phyloP scores from a whole-genome alignment of 1,284 basidiomycete genomes.

The Rhizoctonia solani region DNA sequence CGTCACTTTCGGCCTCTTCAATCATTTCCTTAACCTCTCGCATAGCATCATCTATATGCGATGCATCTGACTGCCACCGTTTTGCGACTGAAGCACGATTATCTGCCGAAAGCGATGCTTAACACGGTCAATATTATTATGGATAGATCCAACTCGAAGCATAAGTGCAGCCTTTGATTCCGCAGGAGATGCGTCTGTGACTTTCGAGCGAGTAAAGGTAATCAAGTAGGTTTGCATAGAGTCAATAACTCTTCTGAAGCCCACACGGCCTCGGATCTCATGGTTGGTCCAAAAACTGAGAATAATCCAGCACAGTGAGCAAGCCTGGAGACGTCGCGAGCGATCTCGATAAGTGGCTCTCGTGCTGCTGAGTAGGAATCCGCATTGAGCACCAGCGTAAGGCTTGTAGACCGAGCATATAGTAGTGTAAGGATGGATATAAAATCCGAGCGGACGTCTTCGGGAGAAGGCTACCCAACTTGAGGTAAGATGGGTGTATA shows the following conservation, averaged over 20 bases:
- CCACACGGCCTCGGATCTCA: conserved; percentile 55
- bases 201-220: conserved; percentile 39
- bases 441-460: conserved; percentile 51
- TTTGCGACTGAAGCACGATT: conserved; percentile 64
- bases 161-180: conserved; percentile 50
- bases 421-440: conserved; percentile 63
- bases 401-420: conserved; percentile 64
- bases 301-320: conserved; percentile 63
- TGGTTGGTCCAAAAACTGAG: conserved; percentile 56
- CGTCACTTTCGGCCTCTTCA: conserved; percentile 46
- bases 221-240: conserved; percentile 50
- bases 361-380: conserved; percentile 61
- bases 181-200: conserved; percentile 42
- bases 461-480: conserved; percentile 17
- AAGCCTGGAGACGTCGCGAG: conserved; percentile 56
- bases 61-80: conserved; percentile 59
- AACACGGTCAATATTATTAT: conserved; percentile 62
- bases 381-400: conserved; percentile 67
- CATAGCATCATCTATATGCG: conserved; percentile 63
- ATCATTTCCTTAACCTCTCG: conserved; percentile 62
- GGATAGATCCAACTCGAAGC: conserved; percentile 63
- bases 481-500: conserved; percentile 47
- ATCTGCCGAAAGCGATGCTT: conserved; percentile 56
- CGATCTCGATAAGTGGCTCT: conserved; percentile 61
- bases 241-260: conserved; percentile 54